phyloP scores from a whole-genome alignment of 305 asterid species.

The Solanum hybrid region DNA sequence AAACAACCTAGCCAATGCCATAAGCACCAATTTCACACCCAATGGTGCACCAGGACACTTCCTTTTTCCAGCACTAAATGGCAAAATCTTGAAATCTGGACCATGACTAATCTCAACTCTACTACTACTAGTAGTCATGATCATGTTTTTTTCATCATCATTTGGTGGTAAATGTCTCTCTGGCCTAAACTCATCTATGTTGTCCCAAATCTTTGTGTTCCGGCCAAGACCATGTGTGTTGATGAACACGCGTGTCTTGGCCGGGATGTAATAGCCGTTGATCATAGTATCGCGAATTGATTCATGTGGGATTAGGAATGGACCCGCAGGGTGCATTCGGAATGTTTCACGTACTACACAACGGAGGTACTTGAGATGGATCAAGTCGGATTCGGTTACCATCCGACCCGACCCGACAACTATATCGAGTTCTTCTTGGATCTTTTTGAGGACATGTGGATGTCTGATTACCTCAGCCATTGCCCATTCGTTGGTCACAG shows the following conservation, averaged over 20 bases:
- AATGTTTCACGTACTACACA: conserved; percentile 85
- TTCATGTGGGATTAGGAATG: conserved; percentile 85
- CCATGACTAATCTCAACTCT: conserved; percentile 96
- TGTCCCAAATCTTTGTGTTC: conserved; percentile 62
- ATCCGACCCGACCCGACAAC: conserved; percentile 56
- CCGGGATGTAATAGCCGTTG: conserved; percentile 67
- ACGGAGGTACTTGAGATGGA: conserved; percentile 66
- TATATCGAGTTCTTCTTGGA: conserved; percentile 65
- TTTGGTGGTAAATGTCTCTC: conserved; percentile 57
- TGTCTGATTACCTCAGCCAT: conserved; percentile 86
- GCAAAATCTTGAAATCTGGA: conserved; percentile 72
- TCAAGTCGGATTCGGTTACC: conserved; percentile 63
- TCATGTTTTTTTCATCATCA: conserved; percentile 10
- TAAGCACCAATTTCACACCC: conserved; percentile 69
- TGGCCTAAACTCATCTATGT: conserved; percentile 59
- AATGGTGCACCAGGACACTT: conserved; percentile 97
- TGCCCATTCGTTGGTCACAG: conserved; percentile 98
- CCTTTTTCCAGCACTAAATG: conserved; percentile 84
- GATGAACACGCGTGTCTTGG: conserved; percentile 83
- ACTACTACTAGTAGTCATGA: conserved; percentile 8
- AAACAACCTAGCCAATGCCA: conserved; percentile 80
- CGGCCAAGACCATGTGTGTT: conserved; percentile 86
- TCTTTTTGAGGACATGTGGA: conserved; percentile 49
- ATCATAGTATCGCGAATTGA: conserved; percentile 55
- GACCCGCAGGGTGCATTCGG: conserved; percentile 95